Evolutionary conservation across 495 filamentous ascomycete genomes (phyloP).

Genomic region (Glutinoglossum americanum): DNA sequence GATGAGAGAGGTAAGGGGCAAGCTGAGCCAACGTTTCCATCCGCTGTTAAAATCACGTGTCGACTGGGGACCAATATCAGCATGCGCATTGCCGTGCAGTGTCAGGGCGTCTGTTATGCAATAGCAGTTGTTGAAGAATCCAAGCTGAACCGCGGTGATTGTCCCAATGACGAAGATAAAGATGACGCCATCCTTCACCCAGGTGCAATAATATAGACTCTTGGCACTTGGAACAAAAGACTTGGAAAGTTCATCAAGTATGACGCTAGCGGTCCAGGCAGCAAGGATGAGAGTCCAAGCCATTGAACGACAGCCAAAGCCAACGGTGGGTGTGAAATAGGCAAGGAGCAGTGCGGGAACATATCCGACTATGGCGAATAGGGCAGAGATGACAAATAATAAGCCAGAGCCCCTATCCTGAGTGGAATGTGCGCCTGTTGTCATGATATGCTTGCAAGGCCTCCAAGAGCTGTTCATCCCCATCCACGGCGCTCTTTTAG

Average conservation of each 20-base stretch:
- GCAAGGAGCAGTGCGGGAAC: neutral
- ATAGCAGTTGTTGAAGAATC: neutral
- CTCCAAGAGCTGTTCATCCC: neutral
- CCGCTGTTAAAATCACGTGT: neutral
- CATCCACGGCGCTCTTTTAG: neutral
- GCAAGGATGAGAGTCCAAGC: neutral
- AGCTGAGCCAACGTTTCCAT: neutral
- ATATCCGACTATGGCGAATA: neutral
- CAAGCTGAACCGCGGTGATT: neutral
- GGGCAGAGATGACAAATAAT: neutral
- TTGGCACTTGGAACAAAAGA: neutral
- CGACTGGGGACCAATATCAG: neutral
- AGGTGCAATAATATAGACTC: neutral
- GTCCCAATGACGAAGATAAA: neutral
- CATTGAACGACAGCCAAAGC: neutral
- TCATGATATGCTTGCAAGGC: neutral
- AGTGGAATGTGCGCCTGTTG: neutral
- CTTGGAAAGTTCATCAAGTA: neutral
- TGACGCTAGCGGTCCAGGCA: neutral
- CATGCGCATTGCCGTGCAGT: neutral
- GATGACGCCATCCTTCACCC: neutral
- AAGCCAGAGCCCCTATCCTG: neutral
- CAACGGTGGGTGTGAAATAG: neutral
- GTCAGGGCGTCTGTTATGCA: neutral
- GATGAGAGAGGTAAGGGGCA: neutral